A percentile compares a stretch with the other conserved stretches of the same genome.
Conservation (phyloP, 768 basidiomycete species). For the Boletus eberwhitei region DNA sequence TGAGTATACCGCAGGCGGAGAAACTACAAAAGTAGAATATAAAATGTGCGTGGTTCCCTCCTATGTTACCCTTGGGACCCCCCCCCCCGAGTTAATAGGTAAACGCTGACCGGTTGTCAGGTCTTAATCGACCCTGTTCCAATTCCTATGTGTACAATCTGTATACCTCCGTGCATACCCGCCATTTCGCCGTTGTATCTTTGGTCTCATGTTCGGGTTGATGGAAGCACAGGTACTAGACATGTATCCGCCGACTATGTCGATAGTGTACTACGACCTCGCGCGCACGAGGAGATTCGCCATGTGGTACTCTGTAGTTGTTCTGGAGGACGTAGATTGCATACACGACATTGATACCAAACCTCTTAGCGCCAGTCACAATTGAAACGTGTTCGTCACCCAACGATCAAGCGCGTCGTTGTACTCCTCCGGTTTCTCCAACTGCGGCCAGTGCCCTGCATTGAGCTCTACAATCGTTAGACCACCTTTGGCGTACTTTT, state of each 20-base stretch:
- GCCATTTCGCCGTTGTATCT: background rate
- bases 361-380: background rate
- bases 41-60: conserved; percentile 74
- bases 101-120: conserved; percentile 69
- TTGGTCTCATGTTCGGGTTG: conserved; percentile 7
- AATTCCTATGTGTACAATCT: conserved; percentile 5
- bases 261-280: conserved; percentile 2
- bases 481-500: conserved; percentile 27
- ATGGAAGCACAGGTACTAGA: conserved; percentile 28
- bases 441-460: conserved; percentile 37
- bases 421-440: conserved; percentile 34
- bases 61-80: conserved; percentile 5
- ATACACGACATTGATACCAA: conserved; percentile 2
- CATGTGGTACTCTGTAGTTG: background rate
- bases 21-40: conserved; percentile 50
- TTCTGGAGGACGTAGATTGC: background rate
- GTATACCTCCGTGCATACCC: conserved; percentile 12
- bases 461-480: conserved; percentile 34
- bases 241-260: conserved; percentile 7
- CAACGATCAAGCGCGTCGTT: conserved; percentile 37
- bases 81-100: conserved; percentile 9
- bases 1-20: conserved; percentile 52
- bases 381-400: conserved; percentile 21
- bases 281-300: background rate
- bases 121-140: conserved; percentile 49